These are phyloP conservation scores for Zelopaecilomyces penicillatus DNA, from an alignment of 2,329 filamentous ascomycete genomes.

Conservation along the genomic window DNA sequence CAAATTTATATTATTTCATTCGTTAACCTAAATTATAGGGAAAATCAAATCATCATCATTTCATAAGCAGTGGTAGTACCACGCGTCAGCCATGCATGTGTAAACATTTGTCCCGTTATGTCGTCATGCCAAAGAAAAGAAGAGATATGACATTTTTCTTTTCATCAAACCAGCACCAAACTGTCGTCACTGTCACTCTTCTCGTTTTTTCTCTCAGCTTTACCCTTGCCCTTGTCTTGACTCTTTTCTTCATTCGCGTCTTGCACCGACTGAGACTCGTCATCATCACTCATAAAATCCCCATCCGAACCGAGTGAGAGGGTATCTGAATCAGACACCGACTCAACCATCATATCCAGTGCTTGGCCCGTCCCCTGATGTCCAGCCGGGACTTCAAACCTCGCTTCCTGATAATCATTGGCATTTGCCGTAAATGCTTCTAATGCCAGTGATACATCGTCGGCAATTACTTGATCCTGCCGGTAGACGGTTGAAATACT, in stretches of 20 bases:
- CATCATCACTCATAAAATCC: conserved; percentile 1
- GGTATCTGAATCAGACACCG: conserved; percentile 3
- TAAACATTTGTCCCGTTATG: no score
- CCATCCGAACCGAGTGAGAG: conserved; percentile 1
- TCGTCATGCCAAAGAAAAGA: no score
- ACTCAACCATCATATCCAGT: conserved; percentile 17
- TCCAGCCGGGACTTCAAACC: conserved; percentile 23
- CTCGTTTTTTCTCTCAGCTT: background rate
- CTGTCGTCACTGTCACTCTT: conserved; percentile 11
- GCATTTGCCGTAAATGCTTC: conserved; percentile 27
- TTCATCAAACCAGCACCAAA: background rate
- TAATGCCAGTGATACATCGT: conserved; percentile 24
- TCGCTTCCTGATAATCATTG: conserved; percentile 26
- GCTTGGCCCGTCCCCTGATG: conserved; percentile 18
- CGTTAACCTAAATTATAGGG: no score
- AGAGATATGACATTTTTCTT: no score
- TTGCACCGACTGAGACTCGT: background rate
- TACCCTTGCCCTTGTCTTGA: no score
- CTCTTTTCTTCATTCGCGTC: no score
- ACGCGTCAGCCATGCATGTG: no score
- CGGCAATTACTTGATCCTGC: conserved; percentile 23
- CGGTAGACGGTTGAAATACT: conserved; percentile 29
- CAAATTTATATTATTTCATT: no score
- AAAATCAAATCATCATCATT: background rate
- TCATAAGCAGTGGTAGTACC: no score